Evolutionary conservation across 768 basidiomycete species (phyloP).

Genomic region (Collybia mongolica): DNA sequence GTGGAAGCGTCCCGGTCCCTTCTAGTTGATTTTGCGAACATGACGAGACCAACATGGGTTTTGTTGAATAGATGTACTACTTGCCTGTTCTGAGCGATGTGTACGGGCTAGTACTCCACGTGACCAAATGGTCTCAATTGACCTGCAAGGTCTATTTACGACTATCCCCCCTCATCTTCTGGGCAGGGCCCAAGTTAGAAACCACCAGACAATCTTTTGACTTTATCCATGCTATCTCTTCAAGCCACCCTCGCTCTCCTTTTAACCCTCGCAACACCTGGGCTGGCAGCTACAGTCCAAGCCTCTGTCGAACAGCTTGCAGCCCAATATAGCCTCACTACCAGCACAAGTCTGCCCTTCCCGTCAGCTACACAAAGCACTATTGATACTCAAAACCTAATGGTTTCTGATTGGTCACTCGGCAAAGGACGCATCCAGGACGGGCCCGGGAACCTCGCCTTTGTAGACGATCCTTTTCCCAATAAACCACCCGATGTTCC

Average conservation of each 20-base stretch:
- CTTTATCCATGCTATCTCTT: slow-evolving; percentile 4
- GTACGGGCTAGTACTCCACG: neutral
- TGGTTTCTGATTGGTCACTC: slow-evolving; percentile 60
- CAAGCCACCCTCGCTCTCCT: slow-evolving; percentile 15
- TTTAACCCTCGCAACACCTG: slow-evolving; percentile 12
- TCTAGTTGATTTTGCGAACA: slow-evolving; percentile 26
- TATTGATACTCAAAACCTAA: slow-evolving; percentile 45
- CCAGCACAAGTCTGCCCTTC: slow-evolving; percentile 63
- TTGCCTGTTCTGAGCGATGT: neutral
- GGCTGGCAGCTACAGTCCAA: slow-evolving; percentile 25
- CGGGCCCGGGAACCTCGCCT: slow-evolving; percentile 51
- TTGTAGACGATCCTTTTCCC: slow-evolving; percentile 70
- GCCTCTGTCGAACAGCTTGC: slow-evolving; percentile 39
- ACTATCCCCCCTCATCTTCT: neutral
- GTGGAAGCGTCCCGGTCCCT: slow-evolving; percentile 23
- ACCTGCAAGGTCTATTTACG: too few species aligned
- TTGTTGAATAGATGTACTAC: neutral
- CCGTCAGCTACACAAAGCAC: slow-evolving; percentile 59
- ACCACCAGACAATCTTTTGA: neutral
- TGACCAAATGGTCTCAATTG: neutral
- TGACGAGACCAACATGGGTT: slow-evolving; percentile 17
- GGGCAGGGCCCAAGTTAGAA: slow-evolving; percentile 4
- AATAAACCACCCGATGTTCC: slow-evolving; percentile 34
- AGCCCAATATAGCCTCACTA: slow-evolving; percentile 50
- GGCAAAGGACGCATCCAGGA: slow-evolving; percentile 62